Conservation (phyloP, 768 basidiomycete genomes). For the Pleurotus tuber-regium region DNA sequence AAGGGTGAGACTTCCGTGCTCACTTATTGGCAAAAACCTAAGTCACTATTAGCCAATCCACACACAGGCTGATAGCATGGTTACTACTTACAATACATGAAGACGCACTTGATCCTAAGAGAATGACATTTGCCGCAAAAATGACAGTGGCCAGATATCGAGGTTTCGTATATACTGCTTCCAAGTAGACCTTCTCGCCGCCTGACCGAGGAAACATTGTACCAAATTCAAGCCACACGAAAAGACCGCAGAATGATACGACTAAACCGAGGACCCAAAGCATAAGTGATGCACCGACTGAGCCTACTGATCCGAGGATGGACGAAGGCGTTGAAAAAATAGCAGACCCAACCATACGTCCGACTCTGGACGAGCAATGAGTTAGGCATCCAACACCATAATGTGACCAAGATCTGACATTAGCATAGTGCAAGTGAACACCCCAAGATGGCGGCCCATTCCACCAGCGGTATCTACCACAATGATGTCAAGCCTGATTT, state of each 20-base stretch:
- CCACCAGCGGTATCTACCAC: conserved; percentile 47
- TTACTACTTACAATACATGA: conserved; percentile 43
- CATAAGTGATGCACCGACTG: conserved; percentile 61
- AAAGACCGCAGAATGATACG: conserved; percentile 56
- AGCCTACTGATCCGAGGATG: conserved; percentile 54
- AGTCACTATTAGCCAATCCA: conserved; percentile 4
- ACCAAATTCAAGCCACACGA: conserved; percentile 64
- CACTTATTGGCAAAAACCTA: conserved; percentile 33
- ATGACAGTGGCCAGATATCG: conserved; percentile 46
- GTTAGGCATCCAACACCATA: not conserved
- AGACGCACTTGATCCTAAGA: conserved; percentile 33
- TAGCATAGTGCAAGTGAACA: conserved; percentile 56
- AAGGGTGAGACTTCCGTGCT: not conserved
- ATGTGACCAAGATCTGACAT: conserved; percentile 30
- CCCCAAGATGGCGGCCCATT: conserved; percentile 55
- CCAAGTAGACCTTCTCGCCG: conserved; percentile 63
- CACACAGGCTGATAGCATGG: conserved; percentile 23
- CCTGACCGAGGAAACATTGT: conserved; percentile 64
- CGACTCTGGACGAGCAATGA: conserved; percentile 29
- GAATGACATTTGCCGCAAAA: conserved; percentile 46
- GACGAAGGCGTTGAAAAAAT: conserved; percentile 64
- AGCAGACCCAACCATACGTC: conserved; percentile 60
- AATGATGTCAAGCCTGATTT: not conserved
- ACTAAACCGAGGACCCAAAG: conserved; percentile 63
- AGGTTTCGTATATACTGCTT: conserved; percentile 49